phyloP scores from a whole-genome alignment of 768 basidiomycete species.

The Rhizopogon sp. region DNA sequence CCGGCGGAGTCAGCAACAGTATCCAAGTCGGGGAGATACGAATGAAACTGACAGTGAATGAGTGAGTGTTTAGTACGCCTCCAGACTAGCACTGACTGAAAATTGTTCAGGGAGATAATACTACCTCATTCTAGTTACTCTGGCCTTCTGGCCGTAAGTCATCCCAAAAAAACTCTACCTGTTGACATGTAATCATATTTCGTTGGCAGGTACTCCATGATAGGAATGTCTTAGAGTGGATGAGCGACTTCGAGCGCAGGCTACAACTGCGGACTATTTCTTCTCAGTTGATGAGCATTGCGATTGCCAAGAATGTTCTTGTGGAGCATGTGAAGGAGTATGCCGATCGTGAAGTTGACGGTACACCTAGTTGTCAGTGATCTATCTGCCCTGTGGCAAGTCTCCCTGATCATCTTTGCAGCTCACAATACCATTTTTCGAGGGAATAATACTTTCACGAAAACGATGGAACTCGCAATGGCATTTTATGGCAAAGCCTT shows the following conservation, averaged over 20 bases:
- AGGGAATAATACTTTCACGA: conserved; percentile 65
- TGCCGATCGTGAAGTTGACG: conserved; percentile 66
- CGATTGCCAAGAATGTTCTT: conserved; percentile 60
- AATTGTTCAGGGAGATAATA: conserved; percentile 56
- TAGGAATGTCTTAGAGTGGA: conserved; percentile 71
- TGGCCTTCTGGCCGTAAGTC: conserved; percentile 51
- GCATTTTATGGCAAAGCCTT: conserved; percentile 76
- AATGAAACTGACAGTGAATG: conserved; percentile 68
- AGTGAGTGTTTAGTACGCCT: conserved; percentile 40
- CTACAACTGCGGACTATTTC: conserved; percentile 61
- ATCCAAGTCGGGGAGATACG: conserved; percentile 72
- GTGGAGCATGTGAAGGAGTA: conserved; percentile 67
- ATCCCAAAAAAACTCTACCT: not conserved
- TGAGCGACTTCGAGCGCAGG: conserved; percentile 63
- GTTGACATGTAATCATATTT: not conserved
- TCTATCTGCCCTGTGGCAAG: not conserved
- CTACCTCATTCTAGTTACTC: conserved; percentile 64
- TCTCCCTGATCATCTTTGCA: conserved; percentile 21
- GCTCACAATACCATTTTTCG: conserved; percentile 75
- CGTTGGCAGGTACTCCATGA: conserved; percentile 32
- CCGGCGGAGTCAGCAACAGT: conserved; percentile 42
- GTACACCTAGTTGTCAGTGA: conserved; percentile 56
- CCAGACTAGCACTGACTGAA: conserved; percentile 4
- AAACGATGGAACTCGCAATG: conserved; percentile 77
- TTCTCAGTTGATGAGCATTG: conserved; percentile 60